Conservation (phyloP, 2,329 filamentous ascomycete species). For the Zymoseptoria tritici region DNA sequence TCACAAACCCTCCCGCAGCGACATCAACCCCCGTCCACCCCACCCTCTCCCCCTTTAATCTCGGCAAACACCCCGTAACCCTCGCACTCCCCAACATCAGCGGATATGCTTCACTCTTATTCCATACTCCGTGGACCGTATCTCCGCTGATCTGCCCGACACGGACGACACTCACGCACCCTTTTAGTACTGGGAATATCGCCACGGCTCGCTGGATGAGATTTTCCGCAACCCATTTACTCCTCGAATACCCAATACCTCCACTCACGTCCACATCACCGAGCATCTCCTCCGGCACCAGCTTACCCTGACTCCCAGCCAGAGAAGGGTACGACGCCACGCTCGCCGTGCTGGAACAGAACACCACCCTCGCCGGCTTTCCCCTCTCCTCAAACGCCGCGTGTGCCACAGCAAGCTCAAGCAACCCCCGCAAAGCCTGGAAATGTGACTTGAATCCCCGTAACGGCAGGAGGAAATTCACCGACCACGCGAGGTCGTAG, state of each 20-base stretch:
- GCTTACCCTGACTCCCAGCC: too few relatives aligned
- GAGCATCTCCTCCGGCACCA: conserved; percentile 39
- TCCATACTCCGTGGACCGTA: conserved; percentile 40
- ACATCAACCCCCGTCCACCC: conserved; percentile 44
- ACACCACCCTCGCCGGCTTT: conserved; percentile 40
- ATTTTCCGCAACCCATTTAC: conserved; percentile 53
- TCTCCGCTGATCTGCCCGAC: conserved; percentile 44
- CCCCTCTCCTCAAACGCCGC: too few relatives aligned
- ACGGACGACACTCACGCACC: conserved; percentile 39
- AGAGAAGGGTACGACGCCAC: conserved; percentile 31
- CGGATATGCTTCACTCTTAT: conserved; percentile 43
- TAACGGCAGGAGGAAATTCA: conserved; percentile 55
- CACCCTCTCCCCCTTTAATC: conserved; percentile 32
- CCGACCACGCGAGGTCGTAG: conserved; percentile 58
- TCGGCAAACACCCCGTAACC: conserved; percentile 35
- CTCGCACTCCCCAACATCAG: conserved; percentile 40
- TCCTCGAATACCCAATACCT: conserved; percentile 48
- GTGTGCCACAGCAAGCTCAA: conserved; percentile 37
- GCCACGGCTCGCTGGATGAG: conserved; percentile 40
- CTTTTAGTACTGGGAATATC: conserved; percentile 18
- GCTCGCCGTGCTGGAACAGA: conserved; percentile 41
- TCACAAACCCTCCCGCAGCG: conserved; percentile 37
- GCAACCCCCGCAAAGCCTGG: conserved; percentile 41
- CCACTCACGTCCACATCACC: conserved; percentile 38
- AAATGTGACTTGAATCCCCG: conserved; percentile 49